Base-by-base conservation (phyloP, 768 basidiomycete species). In the Calocybe indica region DNA sequence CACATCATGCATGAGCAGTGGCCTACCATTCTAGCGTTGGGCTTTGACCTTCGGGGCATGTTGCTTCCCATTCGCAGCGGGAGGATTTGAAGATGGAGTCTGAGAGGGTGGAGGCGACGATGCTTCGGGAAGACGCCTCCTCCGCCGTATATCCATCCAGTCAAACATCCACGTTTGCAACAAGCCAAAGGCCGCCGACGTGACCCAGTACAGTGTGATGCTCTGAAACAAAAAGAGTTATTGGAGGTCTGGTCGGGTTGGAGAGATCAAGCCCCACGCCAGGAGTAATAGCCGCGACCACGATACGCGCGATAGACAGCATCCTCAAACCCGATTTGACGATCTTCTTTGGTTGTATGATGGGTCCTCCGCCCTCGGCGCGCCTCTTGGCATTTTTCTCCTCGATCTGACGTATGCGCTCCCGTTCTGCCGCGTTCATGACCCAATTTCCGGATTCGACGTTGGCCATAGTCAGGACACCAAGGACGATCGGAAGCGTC, bases 361-460 rank as follows among this genome's bases (percentile, higher is more conserved):
- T 66, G 8, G 72, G 70, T 58, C 76, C 69, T 14, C 75, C 63
- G 30, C 75, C 69, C 30, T 70, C 65, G 32, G 73, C 71, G 3
- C 74, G 67, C 45, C 64, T 70, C 40, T 72, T 73, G 42, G 72
- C 75, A 43, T 69, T 74, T 58, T 71, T 67, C 49, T 74, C 68
- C 52, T 78, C 73, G 31, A 74, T 68, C 34, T 67, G 63, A 46
- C 70, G 71, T 47, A 74, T 66, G 37, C 74, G 75, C 56, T 77
- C 72, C 35, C 71, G 72, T 52, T 80, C 78, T 11, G 73, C 75
- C 4, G 80, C 72, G 31, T 73, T 78, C 67, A 82, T 70, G 50
- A 89, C 76, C 88, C 85, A 89, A 36, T 77, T 77, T 33, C 81
- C 76, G 6, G 84, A 81, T 58, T 92, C 89, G 8, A 88, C 83